Percentiles rank a stretch among this genome's conserved stretches.
phyloP scores from a whole-genome alignment of 805 yeast species.

The Citeromyces matritensis region DNA sequence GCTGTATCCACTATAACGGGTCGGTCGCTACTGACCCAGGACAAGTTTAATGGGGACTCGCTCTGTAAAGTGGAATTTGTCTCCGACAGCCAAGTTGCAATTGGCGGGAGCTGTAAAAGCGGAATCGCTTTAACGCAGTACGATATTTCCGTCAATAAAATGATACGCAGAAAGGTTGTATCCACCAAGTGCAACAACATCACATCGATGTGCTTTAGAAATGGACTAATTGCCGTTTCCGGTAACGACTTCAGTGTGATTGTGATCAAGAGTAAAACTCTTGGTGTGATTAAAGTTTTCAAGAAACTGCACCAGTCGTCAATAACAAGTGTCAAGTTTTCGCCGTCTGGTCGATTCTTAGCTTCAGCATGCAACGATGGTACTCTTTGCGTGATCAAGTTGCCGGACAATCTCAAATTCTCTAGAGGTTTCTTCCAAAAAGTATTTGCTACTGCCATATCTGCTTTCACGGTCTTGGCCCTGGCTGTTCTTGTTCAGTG shows the following conservation, averaged over 20 bases:
- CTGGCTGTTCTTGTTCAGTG: slow-evolving; percentile 12
- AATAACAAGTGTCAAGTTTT: slow-evolving; percentile 56
- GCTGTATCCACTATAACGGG: slow-evolving; percentile 36
- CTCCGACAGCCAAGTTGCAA: slow-evolving; percentile 18
- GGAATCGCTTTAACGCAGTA: slow-evolving; percentile 26
- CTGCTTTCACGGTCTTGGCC: slow-evolving; percentile 9
- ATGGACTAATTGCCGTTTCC: slow-evolving; percentile 34
- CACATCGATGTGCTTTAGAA: slow-evolving; percentile 31
- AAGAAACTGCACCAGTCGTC: slow-evolving; percentile 65
- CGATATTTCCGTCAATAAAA: slow-evolving; percentile 22
- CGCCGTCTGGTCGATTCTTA: slow-evolving; percentile 49
- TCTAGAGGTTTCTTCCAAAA: slow-evolving; percentile 17
- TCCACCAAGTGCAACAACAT: slow-evolving; percentile 38
- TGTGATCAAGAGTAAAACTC: slow-evolving; percentile 33
- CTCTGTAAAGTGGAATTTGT: slow-evolving; percentile 16
- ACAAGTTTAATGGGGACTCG: slow-evolving; percentile 6
- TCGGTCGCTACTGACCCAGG: slow-evolving; percentile 11
- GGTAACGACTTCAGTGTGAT: slow-evolving; percentile 56
- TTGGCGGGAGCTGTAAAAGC: slow-evolving; percentile 26
- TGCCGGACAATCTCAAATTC: slow-evolving; percentile 35
- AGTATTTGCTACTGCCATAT: slow-evolving; percentile 3
- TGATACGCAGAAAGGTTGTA: slow-evolving; percentile 24
- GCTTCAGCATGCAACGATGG: slow-evolving; percentile 73
- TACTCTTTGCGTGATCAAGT: slow-evolving; percentile 42
- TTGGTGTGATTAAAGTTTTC: slow-evolving; percentile 32